Evolutionary conservation across 306 rosid genomes (phyloP), one percentile per base, ranked within the genome.

Genomic region (Delonix regia): DNA sequence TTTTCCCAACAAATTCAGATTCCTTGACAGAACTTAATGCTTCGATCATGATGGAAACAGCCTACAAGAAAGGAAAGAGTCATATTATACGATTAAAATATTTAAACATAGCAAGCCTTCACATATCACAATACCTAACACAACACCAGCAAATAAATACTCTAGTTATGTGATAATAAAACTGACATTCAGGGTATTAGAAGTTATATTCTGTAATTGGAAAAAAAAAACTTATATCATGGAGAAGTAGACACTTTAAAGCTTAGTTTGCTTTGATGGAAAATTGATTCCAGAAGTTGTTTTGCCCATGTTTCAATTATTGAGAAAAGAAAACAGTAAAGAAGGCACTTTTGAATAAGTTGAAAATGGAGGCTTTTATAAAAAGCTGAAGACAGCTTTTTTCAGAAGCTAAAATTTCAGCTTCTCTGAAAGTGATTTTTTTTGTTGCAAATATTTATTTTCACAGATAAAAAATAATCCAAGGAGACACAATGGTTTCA

Each of bases 11-110:
- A 56, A 90, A 89, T 77, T 95, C 99, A 47, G 89, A 82, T 83
- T 90, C 98, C 87, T 93, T 95, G 68, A 85, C 84, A 78, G 87
- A 87, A 76, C 88, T 87, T 67, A 95, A 79, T 62, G 94, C 91
- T 86, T 91, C 99, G 83, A 95, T 93, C 82, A 93, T 83, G 79
- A 87, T 61, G 70, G 88, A 78, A 83, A 93, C 83, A 80, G 88
- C 99, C 99, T 95, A 74, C 88, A 87, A 60, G 78, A 79, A 65
- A 61, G 21, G 45, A n/a, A 38, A 61, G 33, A 77, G 45, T 64
- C 64, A 66, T 41, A 36, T 22, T 42, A 80, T 42, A 77, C 9
- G 71, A 80, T 39, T 45, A 22, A 74, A 75, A 83, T 34, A 53
- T 15, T 64, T 19, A 55, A 77, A 16, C 49, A 51, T 47, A 73